Evolutionary conservation across 306 rosid genomes (phyloP).

Genomic region (Clitoria ternatea): DNA sequence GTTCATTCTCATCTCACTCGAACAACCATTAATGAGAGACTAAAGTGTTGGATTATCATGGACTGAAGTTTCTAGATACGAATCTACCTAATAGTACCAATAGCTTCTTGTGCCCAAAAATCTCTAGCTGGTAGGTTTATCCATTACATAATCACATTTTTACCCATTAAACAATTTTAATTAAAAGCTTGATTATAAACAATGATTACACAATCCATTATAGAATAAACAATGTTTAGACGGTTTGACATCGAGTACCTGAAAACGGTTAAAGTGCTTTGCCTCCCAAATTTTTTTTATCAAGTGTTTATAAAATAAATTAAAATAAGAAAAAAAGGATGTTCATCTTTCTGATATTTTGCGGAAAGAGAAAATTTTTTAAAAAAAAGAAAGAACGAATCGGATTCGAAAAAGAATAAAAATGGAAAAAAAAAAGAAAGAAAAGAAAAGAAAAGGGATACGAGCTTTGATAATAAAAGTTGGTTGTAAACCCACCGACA

Average conservation of each 20-base stretch:
- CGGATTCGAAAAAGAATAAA: constrained; percentile 17
- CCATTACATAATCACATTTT: not conserved
- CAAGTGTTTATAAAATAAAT: not conserved
- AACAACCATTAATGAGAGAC: not conserved
- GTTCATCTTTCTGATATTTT: constrained; percentile 5
- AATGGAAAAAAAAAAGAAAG: not conserved
- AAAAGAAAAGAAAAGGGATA: not conserved
- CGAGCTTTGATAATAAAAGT: constrained; percentile 20
- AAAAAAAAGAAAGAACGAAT: not conserved
- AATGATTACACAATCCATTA: not conserved
- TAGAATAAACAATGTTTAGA: not conserved
- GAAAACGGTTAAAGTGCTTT: constrained; percentile 26
- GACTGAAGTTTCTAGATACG: not conserved
- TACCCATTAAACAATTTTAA: not conserved
- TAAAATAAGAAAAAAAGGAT: not conserved
- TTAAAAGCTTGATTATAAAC: not conserved
- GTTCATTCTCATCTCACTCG: not conserved
- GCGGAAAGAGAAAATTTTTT: not conserved
- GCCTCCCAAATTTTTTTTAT: not conserved
- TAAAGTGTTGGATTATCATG: not conserved
- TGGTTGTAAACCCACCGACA: constrained; percentile 37
- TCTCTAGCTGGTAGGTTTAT: not conserved
- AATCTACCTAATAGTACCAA: not conserved
- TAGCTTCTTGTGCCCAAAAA: not conserved
- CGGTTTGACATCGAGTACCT: constrained; percentile 18